Evolutionary conservation across 257 asterid genomes (phyloP).

Genomic region (Nicotiana sylvestris): DNA sequence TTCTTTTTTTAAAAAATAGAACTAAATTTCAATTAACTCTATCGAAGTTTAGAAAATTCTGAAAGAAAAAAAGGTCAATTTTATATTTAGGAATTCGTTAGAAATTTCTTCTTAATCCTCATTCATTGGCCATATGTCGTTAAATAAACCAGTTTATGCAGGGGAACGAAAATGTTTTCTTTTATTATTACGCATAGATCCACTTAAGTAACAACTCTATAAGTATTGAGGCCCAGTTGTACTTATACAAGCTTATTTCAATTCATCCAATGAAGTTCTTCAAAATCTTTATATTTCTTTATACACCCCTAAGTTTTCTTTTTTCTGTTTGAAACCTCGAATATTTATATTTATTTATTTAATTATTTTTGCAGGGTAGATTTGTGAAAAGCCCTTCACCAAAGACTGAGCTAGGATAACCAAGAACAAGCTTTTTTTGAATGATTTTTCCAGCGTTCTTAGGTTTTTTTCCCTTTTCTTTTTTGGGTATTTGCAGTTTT

Average conservation of each 20-base stretch:
- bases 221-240: not conserved
- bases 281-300: not conserved
- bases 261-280: not conserved
- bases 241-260: not conserved
- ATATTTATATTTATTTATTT: not conserved
- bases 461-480: not conserved
- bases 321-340: not conserved
- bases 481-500: not conserved
- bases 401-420: slow-evolving; percentile 4
- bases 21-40: not conserved
- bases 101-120: not conserved
- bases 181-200: not conserved
- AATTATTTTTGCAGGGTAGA: not conserved
- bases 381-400: slow-evolving; percentile 8
- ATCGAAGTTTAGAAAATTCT: not conserved
- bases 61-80: not conserved
- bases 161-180: not conserved
- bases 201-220: not conserved
- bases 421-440: not conserved
- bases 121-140: not conserved
- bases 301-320: not conserved
- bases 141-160: not conserved
- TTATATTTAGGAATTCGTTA: not conserved
- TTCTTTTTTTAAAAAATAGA: too few species aligned
- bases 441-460: not conserved